Base-by-base conservation (phyloP, 139 green algal species). In the Micractinium conductrix region DNA sequence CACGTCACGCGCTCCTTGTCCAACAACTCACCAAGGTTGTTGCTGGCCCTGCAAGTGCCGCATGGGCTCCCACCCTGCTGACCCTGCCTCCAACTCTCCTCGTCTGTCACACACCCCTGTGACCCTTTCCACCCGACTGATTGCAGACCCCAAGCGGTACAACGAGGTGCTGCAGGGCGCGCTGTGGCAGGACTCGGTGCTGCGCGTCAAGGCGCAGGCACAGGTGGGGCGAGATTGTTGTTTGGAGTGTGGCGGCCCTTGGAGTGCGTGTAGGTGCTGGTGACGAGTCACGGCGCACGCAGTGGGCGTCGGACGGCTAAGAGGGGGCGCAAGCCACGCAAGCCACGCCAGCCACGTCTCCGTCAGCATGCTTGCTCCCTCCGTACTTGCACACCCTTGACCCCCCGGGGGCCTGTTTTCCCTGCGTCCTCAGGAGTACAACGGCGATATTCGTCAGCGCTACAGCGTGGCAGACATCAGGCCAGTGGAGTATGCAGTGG, bases 361-460 rank as follows among this genome's bases (percentile, higher is more conserved):
- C n/a, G 6, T 6, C 22, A 21, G 24, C 26, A 5, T 69, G 30
- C 81, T 75, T 30, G 44, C 63, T 74, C 69, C 44, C 7, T 58
- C 12, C 16, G 10, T 55, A 74, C 14, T 50, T 50, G 69, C 40
- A 40, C n/a, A 33, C 44, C 35, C 21, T 33, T 24, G 0, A 37
- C 6, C 16, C 19, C 28, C 43, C 2, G 24, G 1, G 78, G 78
- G 26, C 76, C 79, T 83, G 83, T 37, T 68, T 24, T 71, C n/a
- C n/a, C 33, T 58, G 28, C 26, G 21, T 2, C 1, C 0, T 10
- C 70, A 89, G 70, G 93, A 97, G 86, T 96, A 96, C 85, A 90
- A 97, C 26, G 92, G 91, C 2, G 90, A 97, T 85, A 40, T 84
- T 16, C 79, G 86, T 68, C 87, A 94, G 83, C 86, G 92, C 37